These are phyloP conservation scores for Maudiozyma barnettii DNA, from an alignment of 805 yeast species.

Conservation along the genomic window DNA sequence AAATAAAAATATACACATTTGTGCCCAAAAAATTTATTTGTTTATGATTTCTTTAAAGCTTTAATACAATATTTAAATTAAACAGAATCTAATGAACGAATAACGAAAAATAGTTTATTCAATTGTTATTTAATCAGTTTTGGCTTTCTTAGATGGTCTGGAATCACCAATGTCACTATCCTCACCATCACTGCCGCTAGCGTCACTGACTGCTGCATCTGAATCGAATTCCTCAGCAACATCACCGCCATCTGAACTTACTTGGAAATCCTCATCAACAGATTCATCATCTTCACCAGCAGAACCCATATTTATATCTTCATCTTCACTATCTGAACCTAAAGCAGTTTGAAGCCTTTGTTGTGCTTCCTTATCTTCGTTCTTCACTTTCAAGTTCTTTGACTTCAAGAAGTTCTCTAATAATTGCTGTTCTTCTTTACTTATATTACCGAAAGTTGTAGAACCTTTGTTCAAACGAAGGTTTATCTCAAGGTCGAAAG, in stretches of 20 bases:
- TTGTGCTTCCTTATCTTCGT: constrained; percentile 84
- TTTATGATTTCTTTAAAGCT: neutral
- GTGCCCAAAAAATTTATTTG: neutral
- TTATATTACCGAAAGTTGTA: constrained; percentile 81
- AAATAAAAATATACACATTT: neutral
- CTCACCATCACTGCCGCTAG: constrained; percentile 24
- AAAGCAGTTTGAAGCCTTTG: constrained; percentile 69
- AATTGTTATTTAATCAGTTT: constrained; percentile 9
- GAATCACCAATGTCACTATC: constrained; percentile 16
- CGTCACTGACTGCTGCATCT: constrained; percentile 34
- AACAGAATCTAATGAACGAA: neutral
- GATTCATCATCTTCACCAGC: constrained; percentile 82
- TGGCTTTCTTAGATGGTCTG: constrained; percentile 34
- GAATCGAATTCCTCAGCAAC: constrained; percentile 81
- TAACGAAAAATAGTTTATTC: neutral
- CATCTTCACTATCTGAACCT: constrained; percentile 47
- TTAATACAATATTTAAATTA: neutral
- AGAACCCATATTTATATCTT: constrained; percentile 41
- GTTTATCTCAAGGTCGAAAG: constrained; percentile 81
- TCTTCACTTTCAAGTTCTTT: constrained; percentile 71
- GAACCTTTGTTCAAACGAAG: constrained; percentile 56
- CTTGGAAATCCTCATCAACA: constrained; percentile 76
- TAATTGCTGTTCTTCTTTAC: constrained; percentile 76
- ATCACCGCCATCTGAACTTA: constrained; percentile 40
- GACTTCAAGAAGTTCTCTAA: constrained; percentile 68